A percentile compares a stretch with the other conserved stretches of the same genome.
Conservation (phyloP, 306 rosid genomes). For the Dalbergia cultrata region DNA sequence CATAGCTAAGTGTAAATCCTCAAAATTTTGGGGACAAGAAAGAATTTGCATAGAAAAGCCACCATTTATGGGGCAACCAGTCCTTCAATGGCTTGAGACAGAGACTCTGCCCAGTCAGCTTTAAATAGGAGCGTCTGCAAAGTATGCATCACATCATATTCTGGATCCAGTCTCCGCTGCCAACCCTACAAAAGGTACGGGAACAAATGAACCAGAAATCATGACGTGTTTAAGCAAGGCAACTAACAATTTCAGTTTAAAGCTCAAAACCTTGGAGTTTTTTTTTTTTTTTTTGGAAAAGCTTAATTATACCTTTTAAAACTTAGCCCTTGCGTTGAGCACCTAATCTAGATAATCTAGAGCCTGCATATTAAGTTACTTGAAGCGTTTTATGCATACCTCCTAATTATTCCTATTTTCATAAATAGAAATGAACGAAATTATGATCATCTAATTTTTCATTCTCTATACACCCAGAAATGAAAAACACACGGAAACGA, state of each 20-base stretch:
- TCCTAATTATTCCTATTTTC: background rate
- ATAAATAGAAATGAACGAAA: background rate
- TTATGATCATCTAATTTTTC: background rate
- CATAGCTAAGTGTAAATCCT: conserved; percentile 5
- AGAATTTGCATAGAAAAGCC: background rate
- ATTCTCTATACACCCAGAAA: background rate
- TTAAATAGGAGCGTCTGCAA: conserved; percentile 69
- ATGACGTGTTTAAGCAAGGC: background rate
- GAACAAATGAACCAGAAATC: conserved; percentile 23
- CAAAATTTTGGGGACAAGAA: conserved; percentile 12
- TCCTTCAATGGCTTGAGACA: conserved; percentile 68
- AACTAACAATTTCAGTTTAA: background rate
- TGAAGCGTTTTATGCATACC: background rate
- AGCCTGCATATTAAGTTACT: background rate
- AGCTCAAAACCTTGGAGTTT: background rate
- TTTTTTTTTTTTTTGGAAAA: too few relatives aligned
- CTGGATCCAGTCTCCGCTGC: conserved; percentile 89
- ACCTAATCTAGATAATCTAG: background rate
- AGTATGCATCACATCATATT: conserved; percentile 68
- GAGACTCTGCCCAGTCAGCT: conserved; percentile 72
- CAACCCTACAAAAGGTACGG: conserved; percentile 64
- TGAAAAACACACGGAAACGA: background rate
- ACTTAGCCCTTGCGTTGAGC: background rate
- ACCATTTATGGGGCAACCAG: conserved; percentile 65
- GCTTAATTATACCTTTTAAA: too few relatives aligned